Conservation (phyloP, 192 early-diverging fungal species). For the Cetraspora pellucida region DNA sequence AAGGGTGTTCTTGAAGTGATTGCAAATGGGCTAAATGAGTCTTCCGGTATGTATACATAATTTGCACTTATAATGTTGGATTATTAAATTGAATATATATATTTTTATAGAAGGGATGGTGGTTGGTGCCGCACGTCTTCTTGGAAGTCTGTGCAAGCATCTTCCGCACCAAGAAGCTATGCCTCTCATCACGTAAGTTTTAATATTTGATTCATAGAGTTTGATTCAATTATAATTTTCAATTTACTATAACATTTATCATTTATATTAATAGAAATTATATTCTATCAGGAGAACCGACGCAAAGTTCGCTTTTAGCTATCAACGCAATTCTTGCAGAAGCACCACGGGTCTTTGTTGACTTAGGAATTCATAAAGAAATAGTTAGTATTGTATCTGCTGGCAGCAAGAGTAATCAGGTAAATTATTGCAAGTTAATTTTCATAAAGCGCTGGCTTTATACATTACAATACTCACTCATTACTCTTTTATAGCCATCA, state of each 20-base stretch:
- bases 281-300: conserved; percentile 35
- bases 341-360: conserved; percentile 48
- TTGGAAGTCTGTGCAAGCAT: conserved; percentile 61
- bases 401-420: conserved; percentile 24
- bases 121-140: conserved; percentile 59
- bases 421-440: conserved; percentile 9
- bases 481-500: conserved; percentile 33
- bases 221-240: conserved; percentile 45
- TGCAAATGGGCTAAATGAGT: conserved; percentile 57
- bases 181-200: conserved; percentile 19
- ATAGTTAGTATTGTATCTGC: conserved; percentile 37
- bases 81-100: conserved; percentile 1
- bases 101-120: conserved; percentile 54
- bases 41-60: conserved; percentile 33
- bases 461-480: background rate
- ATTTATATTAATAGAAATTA: conserved; percentile 41
- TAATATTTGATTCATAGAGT: background rate
- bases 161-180: conserved; percentile 52
- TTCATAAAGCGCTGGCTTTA: background rate
- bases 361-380: conserved; percentile 42
- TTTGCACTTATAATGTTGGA: background rate
- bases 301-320: conserved; percentile 48
- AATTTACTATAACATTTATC: conserved; percentile 30
- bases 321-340: conserved; percentile 53
- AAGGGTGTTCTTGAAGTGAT: conserved; percentile 62